Evolutionary conservation across 208 protist species (phyloP).

Genomic region (Trypanosoma theileri): DNA sequence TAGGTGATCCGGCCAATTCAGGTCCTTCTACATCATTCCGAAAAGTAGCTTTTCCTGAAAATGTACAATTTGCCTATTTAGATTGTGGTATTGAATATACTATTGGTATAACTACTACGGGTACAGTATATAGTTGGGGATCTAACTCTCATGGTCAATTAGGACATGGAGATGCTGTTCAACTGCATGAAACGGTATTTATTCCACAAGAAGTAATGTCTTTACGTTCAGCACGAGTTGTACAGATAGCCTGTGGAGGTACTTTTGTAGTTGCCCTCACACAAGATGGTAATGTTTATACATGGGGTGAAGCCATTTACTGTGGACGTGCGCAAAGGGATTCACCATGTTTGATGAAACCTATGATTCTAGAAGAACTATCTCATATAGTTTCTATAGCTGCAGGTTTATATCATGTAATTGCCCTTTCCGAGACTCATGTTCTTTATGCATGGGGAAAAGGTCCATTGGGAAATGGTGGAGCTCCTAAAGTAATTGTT

Average conservation of each 20-base stretch:
- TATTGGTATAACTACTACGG: slow-evolving; percentile 43
- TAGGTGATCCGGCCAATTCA: slow-evolving; percentile 39
- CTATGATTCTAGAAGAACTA: slow-evolving; percentile 31
- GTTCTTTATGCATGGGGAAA: slow-evolving; percentile 70
- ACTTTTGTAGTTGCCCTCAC: slow-evolving; percentile 67
- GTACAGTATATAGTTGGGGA: slow-evolving; percentile 67
- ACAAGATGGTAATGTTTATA: slow-evolving; percentile 49
- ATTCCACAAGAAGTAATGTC: slow-evolving; percentile 39
- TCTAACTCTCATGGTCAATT: slow-evolving; percentile 58
- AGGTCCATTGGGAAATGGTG: slow-evolving; percentile 39
- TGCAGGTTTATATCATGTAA: slow-evolving; percentile 61
- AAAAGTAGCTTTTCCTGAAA: slow-evolving; percentile 32
- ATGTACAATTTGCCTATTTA: slow-evolving; percentile 32
- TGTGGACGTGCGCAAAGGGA: slow-evolving; percentile 39
- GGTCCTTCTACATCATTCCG: slow-evolving; percentile 14
- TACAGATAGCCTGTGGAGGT: slow-evolving; percentile 75
- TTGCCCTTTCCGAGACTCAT: slow-evolving; percentile 52
- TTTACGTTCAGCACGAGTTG: slow-evolving; percentile 34
- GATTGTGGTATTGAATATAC: slow-evolving; percentile 65
- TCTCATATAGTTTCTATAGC: slow-evolving; percentile 46
- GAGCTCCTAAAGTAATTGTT: slow-evolving; percentile 5
- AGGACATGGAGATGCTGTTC: slow-evolving; percentile 21
- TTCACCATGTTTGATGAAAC: slow-evolving; percentile 13
- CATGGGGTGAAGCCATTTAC: slow-evolving; percentile 59
- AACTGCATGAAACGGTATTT: slow-evolving; percentile 31